These are phyloP conservation scores for Aureobasidium sp. DNA, from an alignment of 2,329 filamentous ascomycete genomes.

Conservation along the genomic window DNA sequence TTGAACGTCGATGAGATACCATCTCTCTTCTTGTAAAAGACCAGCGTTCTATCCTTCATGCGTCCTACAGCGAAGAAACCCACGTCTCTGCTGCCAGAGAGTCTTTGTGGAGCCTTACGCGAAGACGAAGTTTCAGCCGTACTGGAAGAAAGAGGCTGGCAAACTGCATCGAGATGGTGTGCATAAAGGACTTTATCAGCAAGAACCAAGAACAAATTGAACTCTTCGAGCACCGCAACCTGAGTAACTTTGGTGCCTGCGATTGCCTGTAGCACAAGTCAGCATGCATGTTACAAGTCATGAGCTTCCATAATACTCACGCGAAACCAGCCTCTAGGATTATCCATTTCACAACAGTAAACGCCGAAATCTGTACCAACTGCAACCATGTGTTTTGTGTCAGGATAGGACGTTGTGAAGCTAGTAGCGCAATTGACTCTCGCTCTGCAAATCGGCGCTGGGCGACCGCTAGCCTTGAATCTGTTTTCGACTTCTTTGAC, in stretches of 20 bases:
- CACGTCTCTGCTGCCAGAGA: slow-evolving; percentile 81
- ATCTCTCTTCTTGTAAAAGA: slow-evolving; percentile 97
- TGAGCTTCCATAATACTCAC: slow-evolving; percentile 44
- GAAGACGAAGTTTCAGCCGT: slow-evolving; percentile 45
- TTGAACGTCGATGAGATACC: slow-evolving; percentile 88
- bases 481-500: slow-evolving; percentile 80
- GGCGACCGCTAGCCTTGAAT: slow-evolving; percentile 58
- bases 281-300: slow-evolving; percentile 22
- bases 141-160: slow-evolving; percentile 45
- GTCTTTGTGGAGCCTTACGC: slow-evolving; percentile 80
- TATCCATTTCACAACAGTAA: slow-evolving; percentile 78
- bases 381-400: slow-evolving; percentile 72
- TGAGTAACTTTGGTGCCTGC: slow-evolving; percentile 74
- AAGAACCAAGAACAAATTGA: slow-evolving; percentile 84
- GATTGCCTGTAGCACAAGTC: slow-evolving; percentile 55
- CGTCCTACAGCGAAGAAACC: slow-evolving; percentile 92
- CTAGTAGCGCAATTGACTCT: slow-evolving; percentile 88
- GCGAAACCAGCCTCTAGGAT: slow-evolving; percentile 84
- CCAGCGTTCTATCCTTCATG: slow-evolving; percentile 92
- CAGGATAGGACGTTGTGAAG: slow-evolving; percentile 66
- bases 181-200: slow-evolving; percentile 86
- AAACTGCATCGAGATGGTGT: slow-evolving; percentile 84
- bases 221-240: slow-evolving; percentile 90
- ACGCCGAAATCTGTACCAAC: slow-evolving; percentile 94
- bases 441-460: slow-evolving; percentile 72